These are phyloP conservation scores for Diplodia sapinea DNA, from an alignment of 2,329 filamentous ascomycete species.

Conservation along the genomic window DNA sequence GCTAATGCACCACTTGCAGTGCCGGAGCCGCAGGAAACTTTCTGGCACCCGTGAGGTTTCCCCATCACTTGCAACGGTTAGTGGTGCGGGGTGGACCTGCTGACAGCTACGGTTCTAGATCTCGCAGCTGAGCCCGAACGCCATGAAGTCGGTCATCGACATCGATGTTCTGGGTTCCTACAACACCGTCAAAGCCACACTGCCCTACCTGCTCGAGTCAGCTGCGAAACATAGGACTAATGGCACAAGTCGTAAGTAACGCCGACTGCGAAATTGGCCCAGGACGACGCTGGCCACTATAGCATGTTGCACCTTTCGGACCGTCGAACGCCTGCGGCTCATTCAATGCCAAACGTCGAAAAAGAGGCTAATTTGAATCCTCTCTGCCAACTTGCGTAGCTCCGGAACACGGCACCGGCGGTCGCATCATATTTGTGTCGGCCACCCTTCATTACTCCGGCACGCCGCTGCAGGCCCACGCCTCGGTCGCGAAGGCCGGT, in stretches of 20 bases:
- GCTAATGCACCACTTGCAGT: conserved; percentile 53
- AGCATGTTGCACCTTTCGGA: conserved; percentile 42
- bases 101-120: conserved; percentile 53
- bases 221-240: conserved; percentile 67
- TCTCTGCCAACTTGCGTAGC: conserved; percentile 32
- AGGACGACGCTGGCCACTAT: conserved; percentile 37
- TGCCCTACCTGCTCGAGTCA: conserved; percentile 81
- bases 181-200: conserved; percentile 91
- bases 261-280: conserved; percentile 1
- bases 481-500: conserved; percentile 88
- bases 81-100: background rate
- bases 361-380: conserved; percentile 5
- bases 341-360: conserved; percentile 1
- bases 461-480: conserved; percentile 83
- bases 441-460: conserved; percentile 92
- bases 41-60: conserved; percentile 65
- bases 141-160: conserved; percentile 93
- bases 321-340: background rate
- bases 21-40: conserved; percentile 97
- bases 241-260: conserved; percentile 56
- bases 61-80: too few species aligned
- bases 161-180: conserved; percentile 94
- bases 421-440: conserved; percentile 87
- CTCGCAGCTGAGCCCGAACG: conserved; percentile 80
- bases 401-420: conserved; percentile 64